These are phyloP conservation scores for Digitaria exilis DNA, from an alignment of 202 grass and related monocot species.

Conservation along the genomic window DNA sequence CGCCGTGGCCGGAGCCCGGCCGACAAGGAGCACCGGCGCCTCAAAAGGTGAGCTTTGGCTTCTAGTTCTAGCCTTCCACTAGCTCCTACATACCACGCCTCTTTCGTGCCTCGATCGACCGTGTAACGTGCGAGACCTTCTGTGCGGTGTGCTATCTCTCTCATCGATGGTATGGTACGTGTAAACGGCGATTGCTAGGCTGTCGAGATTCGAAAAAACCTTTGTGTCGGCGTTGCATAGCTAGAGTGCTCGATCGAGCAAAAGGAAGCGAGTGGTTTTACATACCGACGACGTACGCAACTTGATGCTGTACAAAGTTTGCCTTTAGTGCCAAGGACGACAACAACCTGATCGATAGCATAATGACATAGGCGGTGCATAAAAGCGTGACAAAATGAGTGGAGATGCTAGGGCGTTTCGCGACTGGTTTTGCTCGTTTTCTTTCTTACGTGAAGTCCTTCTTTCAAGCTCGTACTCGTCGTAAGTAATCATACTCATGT, in stretches of 20 bases:
- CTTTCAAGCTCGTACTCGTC: not conserved
- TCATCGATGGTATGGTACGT: not conserved
- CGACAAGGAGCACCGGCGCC: conserved; percentile 64
- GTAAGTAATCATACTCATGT: no score
- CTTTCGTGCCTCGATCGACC: not conserved
- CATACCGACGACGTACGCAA: no score
- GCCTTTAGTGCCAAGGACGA: not conserved
- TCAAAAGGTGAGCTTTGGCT: conserved; percentile 51
- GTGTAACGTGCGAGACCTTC: no score
- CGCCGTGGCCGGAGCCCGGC: conserved; percentile 55
- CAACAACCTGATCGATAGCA: not conserved
- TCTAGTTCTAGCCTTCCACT: no score
- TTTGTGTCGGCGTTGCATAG: not conserved
- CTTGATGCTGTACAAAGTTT: not conserved
- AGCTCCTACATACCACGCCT: not conserved
- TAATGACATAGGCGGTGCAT: not conserved
- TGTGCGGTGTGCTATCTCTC: no score
- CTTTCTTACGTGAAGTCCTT: not conserved
- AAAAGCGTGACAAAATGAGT: not conserved
- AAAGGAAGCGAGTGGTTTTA: not conserved
- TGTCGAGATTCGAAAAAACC: not conserved
- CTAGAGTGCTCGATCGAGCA: not conserved
- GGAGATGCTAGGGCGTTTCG: not conserved
- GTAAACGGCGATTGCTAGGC: not conserved
- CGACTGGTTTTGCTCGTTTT: not conserved